Conservation (phyloP, 2,329 filamentous ascomycete species). For the Sarocladium brachiariae region DNA sequence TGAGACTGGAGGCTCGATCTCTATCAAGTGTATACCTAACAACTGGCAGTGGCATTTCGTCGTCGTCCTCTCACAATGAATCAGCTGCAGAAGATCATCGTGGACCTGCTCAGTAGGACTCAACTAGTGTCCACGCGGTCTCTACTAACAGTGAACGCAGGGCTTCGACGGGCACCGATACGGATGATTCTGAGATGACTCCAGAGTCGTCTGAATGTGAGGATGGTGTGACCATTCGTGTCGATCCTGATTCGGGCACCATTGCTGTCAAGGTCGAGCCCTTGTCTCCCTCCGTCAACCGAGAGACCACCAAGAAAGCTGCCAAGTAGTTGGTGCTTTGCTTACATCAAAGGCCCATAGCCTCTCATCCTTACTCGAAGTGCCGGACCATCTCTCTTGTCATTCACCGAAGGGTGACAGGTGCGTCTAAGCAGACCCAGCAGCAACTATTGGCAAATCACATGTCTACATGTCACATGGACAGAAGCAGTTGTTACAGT, state of each 20-base stretch:
- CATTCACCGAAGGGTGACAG: too few relatives aligned
- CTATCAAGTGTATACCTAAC: constrained; percentile 2
- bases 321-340: constrained; percentile 14
- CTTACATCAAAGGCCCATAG: too few relatives aligned
- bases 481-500: neutral
- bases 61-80: constrained; percentile 20
- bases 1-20: constrained; percentile 15
- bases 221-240: constrained; percentile 48
- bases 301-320: constrained; percentile 27
- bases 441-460: neutral
- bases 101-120: constrained; percentile 28
- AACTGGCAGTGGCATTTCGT: constrained; percentile 18
- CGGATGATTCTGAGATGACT: constrained; percentile 30
- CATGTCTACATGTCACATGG: neutral
- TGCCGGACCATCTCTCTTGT: too few relatives aligned
- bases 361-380: too few relatives aligned
- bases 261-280: constrained; percentile 28
- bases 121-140: neutral
- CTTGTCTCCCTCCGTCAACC: constrained; percentile 40
- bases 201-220: constrained; percentile 42
- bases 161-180: constrained; percentile 33
- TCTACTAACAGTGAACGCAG: constrained; percentile 16
- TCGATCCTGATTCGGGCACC: constrained; percentile 32
- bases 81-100: constrained; percentile 16
- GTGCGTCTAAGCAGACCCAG: too few relatives aligned